These are phyloP conservation scores for Ceratobasidium sp. DNA, from an alignment of 1,284 basidiomycete genomes.

Conservation along the genomic window DNA sequence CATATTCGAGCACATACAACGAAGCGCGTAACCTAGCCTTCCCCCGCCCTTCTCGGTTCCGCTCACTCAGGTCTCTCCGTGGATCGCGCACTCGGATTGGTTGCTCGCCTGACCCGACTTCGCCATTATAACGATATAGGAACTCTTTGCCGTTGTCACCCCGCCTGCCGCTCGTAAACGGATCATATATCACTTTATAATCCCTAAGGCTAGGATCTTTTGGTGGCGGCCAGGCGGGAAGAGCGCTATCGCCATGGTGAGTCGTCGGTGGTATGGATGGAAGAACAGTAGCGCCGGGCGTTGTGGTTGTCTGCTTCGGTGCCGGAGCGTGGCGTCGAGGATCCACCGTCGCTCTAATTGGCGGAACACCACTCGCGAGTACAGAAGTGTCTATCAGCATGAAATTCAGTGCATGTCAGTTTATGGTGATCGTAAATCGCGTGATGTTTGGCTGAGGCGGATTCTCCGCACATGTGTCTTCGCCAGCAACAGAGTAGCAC, in stretches of 20 bases:
- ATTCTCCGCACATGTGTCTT: no score
- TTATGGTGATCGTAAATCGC: neutral
- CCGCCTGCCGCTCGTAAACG: conserved; percentile 20
- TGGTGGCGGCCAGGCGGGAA: conserved; percentile 25
- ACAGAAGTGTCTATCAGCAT: neutral
- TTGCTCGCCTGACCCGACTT: conserved; percentile 36
- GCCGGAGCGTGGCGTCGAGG: conserved; percentile 30
- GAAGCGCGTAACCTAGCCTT: conserved; percentile 38
- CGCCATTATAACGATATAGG: conserved; percentile 43
- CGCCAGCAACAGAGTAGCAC: no score
- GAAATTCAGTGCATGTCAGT: conserved; percentile 14
- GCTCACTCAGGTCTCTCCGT: conserved; percentile 31
- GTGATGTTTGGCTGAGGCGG: neutral
- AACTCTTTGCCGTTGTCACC: conserved; percentile 29
- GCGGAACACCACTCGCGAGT: neutral
- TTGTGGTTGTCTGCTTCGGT: conserved; percentile 6
- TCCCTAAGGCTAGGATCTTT: conserved; percentile 30
- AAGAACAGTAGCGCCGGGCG: conserved; percentile 24
- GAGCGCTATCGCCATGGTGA: conserved; percentile 1
- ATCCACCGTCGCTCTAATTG: conserved; percentile 3
- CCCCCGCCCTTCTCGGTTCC: conserved; percentile 38
- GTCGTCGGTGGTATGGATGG: neutral
- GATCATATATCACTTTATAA: conserved; percentile 37
- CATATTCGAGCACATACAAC: conserved; percentile 41
- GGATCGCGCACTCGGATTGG: conserved; percentile 38